These are phyloP conservation scores for Eragrostis curvula DNA, from an alignment of 176 grass and related monocot species.

Conservation along the genomic window DNA sequence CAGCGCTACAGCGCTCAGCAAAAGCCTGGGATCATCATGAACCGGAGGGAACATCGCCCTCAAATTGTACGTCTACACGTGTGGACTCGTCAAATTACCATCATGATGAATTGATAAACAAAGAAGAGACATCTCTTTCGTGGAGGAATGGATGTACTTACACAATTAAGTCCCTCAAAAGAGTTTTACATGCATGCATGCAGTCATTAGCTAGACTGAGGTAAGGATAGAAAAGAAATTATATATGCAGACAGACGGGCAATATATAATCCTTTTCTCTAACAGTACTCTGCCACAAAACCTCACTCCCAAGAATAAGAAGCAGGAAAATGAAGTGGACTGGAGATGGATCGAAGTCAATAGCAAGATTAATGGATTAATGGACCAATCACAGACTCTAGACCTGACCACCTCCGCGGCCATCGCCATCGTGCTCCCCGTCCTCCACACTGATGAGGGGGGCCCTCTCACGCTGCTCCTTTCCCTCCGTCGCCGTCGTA, in stretches of 20 bases:
- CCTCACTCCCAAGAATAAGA: not conserved
- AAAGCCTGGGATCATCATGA: constrained; percentile 16
- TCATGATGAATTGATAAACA: not conserved
- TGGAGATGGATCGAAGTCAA: constrained; percentile 45
- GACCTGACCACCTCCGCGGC: constrained; percentile 47
- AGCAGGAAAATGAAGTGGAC: constrained; percentile 24
- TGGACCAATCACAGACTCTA: not conserved
- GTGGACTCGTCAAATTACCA: constrained; percentile 16
- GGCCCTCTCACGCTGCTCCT: constrained; percentile 30
- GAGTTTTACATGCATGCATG: not conserved
- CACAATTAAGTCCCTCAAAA: not conserved
- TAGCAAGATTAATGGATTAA: constrained; percentile 29
- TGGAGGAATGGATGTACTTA: not conserved
- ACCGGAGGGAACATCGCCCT: constrained; percentile 21
- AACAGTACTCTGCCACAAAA: constrained; percentile 22
- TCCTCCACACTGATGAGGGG: constrained; percentile 54
- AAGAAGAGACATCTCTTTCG: not conserved
- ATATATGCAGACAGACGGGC: constrained; percentile 4
- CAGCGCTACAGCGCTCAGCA: constrained; percentile 41
- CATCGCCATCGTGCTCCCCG: constrained; percentile 48
- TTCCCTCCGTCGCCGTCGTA: constrained; percentile 48
- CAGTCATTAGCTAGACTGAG: not conserved
- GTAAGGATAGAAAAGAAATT: not conserved
- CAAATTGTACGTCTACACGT: constrained; percentile 4
- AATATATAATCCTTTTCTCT: constrained; percentile 30